Evolutionary conservation across 441 rosid species (phyloP).

Genomic region (Brassica hybrid): DNA sequence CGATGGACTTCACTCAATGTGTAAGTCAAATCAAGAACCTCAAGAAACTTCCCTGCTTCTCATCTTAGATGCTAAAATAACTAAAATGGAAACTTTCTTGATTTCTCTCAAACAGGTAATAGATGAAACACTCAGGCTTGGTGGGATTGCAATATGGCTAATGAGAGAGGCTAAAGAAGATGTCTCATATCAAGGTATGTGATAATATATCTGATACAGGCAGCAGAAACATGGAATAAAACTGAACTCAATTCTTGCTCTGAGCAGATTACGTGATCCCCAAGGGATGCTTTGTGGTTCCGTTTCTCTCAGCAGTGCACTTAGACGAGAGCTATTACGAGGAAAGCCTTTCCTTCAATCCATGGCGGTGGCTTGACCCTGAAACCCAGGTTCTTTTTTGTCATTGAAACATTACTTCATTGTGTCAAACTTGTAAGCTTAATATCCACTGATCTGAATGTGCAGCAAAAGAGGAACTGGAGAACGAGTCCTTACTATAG

Average conservation of each 20-base stretch:
- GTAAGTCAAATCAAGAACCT: constrained; percentile 51
- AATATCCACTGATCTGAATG: constrained; percentile 17
- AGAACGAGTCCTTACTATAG: constrained; percentile 64
- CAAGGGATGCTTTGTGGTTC: constrained; percentile 80
- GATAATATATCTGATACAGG: background rate
- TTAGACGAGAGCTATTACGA: constrained; percentile 66
- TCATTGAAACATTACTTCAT: background rate
- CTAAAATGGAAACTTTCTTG: background rate
- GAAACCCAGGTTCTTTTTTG: constrained; percentile 58
- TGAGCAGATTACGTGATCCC: constrained; percentile 73
- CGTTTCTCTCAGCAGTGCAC: constrained; percentile 85
- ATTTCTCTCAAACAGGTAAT: constrained; percentile 54
- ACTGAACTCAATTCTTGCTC: background rate
- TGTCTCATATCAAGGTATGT: constrained; percentile 63
- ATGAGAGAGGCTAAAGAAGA: constrained; percentile 88
- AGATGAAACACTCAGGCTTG: constrained; percentile 82
- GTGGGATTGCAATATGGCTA: constrained; percentile 88
- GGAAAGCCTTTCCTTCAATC: constrained; percentile 63
- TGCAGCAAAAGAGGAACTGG: constrained; percentile 80
- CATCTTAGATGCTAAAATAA: background rate
- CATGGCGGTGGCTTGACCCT: constrained; percentile 88
- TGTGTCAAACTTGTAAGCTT: background rate
- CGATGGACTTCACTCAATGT: constrained; percentile 83
- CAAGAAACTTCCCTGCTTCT: constrained; percentile 21
- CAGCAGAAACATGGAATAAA: constrained; percentile 10